Percentiles rank a stretch among this genome's conserved stretches.
These are phyloP conservation scores for Fusarium anguioides DNA, from an alignment of 2,329 filamentous ascomycete genomes.

Conservation along the genomic window DNA sequence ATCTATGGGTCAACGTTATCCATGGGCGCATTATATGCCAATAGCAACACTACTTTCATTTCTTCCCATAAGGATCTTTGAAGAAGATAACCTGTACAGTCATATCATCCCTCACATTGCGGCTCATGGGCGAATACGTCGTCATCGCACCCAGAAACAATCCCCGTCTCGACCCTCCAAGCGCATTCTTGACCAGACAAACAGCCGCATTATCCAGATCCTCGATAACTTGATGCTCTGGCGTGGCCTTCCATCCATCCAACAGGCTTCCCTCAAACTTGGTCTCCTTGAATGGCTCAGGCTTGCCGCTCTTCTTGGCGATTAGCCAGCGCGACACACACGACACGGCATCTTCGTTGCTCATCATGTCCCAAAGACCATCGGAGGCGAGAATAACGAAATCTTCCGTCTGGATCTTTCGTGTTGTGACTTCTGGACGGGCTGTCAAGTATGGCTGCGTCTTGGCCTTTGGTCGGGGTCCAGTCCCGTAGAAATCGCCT, in stretches of 20 bases:
- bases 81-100: conserved; percentile 86
- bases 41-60: too few relatives aligned
- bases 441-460: conserved; percentile 77
- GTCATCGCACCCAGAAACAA: conserved; percentile 80
- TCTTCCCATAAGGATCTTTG: conserved; percentile 66
- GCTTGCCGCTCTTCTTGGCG: conserved; percentile 41
- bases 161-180: conserved; percentile 79
- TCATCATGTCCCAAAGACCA: conserved; percentile 73
- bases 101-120: conserved; percentile 76
- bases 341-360: conserved; percentile 66
- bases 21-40: too few relatives aligned
- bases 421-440: conserved; percentile 71
- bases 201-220: conserved; percentile 82
- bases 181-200: conserved; percentile 82
- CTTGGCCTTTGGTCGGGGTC: conserved; percentile 55
- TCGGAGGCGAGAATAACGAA: conserved; percentile 76
- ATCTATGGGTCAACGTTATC: too few relatives aligned
- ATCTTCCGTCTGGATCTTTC: conserved; percentile 58
- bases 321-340: conserved; percentile 66
- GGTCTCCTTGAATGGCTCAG: conserved; percentile 39
- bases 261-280: conserved; percentile 31
- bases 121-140: conserved; percentile 75
- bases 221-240: conserved; percentile 75
- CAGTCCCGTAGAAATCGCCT: conserved; percentile 62
- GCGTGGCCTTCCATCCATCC: conserved; percentile 43